Base-by-base conservation (phyloP, 2,329 filamentous ascomycete species). In the Corynespora cassiicola region DNA sequence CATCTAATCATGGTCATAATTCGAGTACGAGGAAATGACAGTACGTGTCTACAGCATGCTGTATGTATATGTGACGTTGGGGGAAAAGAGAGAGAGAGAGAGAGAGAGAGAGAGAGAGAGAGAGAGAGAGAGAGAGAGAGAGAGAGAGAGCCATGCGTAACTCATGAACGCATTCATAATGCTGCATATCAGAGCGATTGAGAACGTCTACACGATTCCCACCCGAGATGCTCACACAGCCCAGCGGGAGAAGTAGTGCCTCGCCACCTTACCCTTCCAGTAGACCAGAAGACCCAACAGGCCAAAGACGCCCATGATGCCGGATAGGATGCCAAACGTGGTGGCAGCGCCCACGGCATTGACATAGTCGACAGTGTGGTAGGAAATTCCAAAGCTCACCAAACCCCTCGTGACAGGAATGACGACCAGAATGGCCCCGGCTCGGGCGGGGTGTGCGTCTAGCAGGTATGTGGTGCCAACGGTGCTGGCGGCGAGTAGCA, bases 401-500 rank as follows among this genome's bases (percentile, higher is more conserved):
- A 45, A 16, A 2, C 42, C 37, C 19, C 42, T 33, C 10, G 37
- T 45, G 6, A 41, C 42, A 26, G 37, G 37, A 20, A 45, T 45
- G n/a, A 45, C 37, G 11, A 45, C 42, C 34, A 45, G 14, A 17
- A 45, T 45, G 11, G 42, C 36, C 14, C 36, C 42, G 14, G 42
- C 42, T 7, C 42, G 42, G n/a, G 19, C 32, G n/a, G 37, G 37
- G 15, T 40, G 31, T 14, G 23, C 25, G 7, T 45, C 42, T 8
- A 45, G 28, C 11, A 42, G 35, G 24, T 46, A 46, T 7, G 42
- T 46, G 9, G 34, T 42, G 19, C 42, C 42, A 21, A 46, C 42
- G 6, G 34, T 42, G 19, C 38, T 46, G 2, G 36, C 42, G 11
- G 31, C 42, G n/a, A 40, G 36, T 10, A 45, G 29, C 16, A 42